Evolutionary conservation across 768 basidiomycete species (phyloP), one percentile per base, ranked within the genome.

Genomic region (Tulasnella sp.): DNA sequence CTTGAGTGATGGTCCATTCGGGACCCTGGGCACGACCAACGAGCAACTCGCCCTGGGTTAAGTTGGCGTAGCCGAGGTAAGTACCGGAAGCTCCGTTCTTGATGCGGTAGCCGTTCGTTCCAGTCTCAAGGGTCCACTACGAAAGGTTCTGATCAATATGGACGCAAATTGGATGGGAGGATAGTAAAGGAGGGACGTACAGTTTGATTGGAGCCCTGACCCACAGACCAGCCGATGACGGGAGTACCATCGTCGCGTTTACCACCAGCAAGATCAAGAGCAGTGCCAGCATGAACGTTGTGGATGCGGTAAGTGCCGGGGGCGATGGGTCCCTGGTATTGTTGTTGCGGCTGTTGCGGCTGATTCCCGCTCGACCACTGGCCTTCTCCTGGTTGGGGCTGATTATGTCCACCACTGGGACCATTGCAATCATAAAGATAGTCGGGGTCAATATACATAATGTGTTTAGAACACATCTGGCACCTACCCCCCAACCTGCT

Each of bases 311-410:
- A 77, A n/a, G 18, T 72, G 20, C 77, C 77, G 20, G 77, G 20
- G 16, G 3, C 2, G 35, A 77, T 23, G 23, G 77, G 18, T 10
- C 77, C 77, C 16, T 18, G 44, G 39, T 77, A 77, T 55, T 18
- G 73, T 74, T 74, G 73, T 44, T 73, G 71, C 39, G 46, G 73
- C n/a, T 73, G 72, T 46, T 73, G 72, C 39, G 46, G 73, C n/a
- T 70, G n/a, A 6, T 32, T 26, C 20, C 23, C 26, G 20, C 29
- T 26, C 26, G 55, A 20, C 37, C 35, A 76, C 18, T 20, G 44
- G 44, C 15, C 15, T 13, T 15, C 44, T 13, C 40, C 40, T 55
- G 15, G 48, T 48, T 55, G 51, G 26, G 35, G 46, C 51, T 57
- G 44, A 44, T 9, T 3, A 4, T 7, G 26, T 11, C 35, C 51